phyloP scores from a whole-genome alignment of 108 stramenopile species.

The Pseudonitzschia delicatissima region DNA sequence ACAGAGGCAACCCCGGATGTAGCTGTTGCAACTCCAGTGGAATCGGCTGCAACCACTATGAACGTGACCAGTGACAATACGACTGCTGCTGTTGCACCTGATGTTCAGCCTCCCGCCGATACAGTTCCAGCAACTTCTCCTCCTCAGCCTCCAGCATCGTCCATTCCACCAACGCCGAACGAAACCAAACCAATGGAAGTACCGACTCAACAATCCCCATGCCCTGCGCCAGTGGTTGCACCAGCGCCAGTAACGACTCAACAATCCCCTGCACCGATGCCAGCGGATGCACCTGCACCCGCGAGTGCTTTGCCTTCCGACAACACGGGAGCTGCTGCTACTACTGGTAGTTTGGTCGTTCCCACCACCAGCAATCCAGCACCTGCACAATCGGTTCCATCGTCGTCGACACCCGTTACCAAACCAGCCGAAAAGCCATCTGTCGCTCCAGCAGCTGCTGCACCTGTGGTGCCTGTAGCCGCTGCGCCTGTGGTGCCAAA shows the following conservation, averaged over 20 bases:
- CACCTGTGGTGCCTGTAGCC: slow-evolving; percentile 6
- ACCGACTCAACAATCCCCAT: not conserved
- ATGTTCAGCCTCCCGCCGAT: no score
- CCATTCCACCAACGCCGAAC: not conserved
- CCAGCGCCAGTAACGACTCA: slow-evolving; percentile 9
- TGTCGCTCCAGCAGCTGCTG: slow-evolving; percentile 2
- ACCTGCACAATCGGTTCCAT: no score
- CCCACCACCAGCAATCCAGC: not conserved
- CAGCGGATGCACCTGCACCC: slow-evolving; percentile 7
- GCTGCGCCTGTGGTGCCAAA: not conserved
- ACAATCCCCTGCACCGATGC: slow-evolving; percentile 12
- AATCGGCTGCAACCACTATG: not conserved
- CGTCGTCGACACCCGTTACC: not conserved
- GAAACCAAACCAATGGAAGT: not conserved
- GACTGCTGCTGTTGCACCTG: no score
- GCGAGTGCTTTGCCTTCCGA: slow-evolving; percentile 1
- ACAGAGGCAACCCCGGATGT: not conserved
- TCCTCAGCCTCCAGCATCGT: slow-evolving; percentile 1
- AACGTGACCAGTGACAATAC: no score
- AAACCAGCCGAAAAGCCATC: not conserved
- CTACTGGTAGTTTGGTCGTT: no score
- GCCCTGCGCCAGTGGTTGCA: slow-evolving; percentile 6
- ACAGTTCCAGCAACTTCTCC: no score
- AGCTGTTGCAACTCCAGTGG: not conserved
- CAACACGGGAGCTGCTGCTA: not conserved